A percentile compares a stretch with the other conserved stretches of the same genome.
Evolutionary conservation across 2,329 filamentous ascomycete genomes (phyloP).

Genomic region (Ustilaginoidea virens): DNA sequence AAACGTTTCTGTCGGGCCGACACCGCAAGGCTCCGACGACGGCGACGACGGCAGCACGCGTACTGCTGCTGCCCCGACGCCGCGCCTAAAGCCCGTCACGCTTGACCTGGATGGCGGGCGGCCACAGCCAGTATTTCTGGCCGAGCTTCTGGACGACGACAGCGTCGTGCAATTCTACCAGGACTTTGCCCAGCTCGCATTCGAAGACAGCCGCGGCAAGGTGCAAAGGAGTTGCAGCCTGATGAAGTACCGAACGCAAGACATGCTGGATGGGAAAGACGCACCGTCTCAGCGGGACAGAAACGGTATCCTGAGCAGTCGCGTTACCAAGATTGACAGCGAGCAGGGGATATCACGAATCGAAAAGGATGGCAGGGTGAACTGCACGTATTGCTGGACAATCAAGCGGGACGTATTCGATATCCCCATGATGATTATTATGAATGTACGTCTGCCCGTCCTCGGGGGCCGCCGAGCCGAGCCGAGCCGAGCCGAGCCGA

Average conservation of each 20-base stretch:
- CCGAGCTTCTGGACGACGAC: conserved; percentile 85
- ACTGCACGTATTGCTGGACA: conserved; percentile 93
- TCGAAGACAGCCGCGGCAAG: conserved; percentile 75
- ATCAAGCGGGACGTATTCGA: conserved; percentile 96
- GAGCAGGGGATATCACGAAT: conserved; percentile 70
- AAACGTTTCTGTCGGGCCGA: conserved; percentile 59
- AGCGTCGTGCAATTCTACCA: conserved; percentile 91
- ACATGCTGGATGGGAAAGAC: conserved; percentile 29
- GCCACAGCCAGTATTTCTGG: conserved; percentile 71
- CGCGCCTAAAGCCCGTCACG: conserved; percentile 30
- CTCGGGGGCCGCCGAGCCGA: no score
- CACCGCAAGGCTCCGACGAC: conserved; percentile 15
- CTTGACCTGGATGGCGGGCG: conserved; percentile 30
- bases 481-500: no score
- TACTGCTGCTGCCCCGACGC: conserved; percentile 32
- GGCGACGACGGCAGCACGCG: conserved; percentile 15
- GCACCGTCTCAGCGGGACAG: conserved; percentile 29
- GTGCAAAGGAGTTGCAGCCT: conserved; percentile 74
- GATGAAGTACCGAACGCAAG: conserved; percentile 75
- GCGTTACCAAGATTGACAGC: conserved; percentile 48
- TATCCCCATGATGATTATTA: conserved; percentile 95
- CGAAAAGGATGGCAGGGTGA: conserved; percentile 77
- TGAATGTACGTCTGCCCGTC: conserved; percentile 60
- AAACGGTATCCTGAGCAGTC: conserved; percentile 36
- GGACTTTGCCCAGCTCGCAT: conserved; percentile 83